Percentiles rank a stretch among this genome's conserved stretches.
phyloP scores from a whole-genome alignment of 768 basidiomycete species.

The Macrolepiota fuliginosa region DNA sequence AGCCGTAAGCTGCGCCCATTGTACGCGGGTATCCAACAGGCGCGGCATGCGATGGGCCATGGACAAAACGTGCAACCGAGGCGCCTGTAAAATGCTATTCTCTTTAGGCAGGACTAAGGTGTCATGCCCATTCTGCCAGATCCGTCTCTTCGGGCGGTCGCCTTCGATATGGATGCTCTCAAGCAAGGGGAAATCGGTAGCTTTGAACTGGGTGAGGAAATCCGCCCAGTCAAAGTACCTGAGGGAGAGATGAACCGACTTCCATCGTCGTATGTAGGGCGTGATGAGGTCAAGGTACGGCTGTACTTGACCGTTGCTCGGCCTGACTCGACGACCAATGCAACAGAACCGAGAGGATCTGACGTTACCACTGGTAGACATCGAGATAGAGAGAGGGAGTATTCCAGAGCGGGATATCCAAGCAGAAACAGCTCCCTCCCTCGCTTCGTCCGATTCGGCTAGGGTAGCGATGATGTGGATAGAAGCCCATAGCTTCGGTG shows the following conservation, averaged over 20 bases:
- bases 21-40: neutral
- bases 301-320: neutral
- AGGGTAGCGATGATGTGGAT: slow-evolving; percentile 9
- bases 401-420: slow-evolving; percentile 7
- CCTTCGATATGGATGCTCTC: neutral
- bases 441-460: neutral
- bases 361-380: neutral
- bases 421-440: neutral
- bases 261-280: neutral
- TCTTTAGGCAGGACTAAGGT: neutral
- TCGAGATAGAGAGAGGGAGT: slow-evolving; percentile 6
- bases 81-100: neutral
- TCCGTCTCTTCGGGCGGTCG: neutral
- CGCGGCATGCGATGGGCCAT: neutral
- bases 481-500: slow-evolving; percentile 11
- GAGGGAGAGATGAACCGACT: neutral
- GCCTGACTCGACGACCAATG: neutral
- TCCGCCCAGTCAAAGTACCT: neutral
- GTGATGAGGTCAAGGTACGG: slow-evolving; percentile 3
- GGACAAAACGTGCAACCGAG: neutral
- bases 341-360: neutral
- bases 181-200: neutral
- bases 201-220: neutral
- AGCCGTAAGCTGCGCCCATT: neutral
- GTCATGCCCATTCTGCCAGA: neutral